Base-by-base conservation (phyloP, 2,329 filamentous ascomycete genomes). In the Verticillium albo-atrum region DNA sequence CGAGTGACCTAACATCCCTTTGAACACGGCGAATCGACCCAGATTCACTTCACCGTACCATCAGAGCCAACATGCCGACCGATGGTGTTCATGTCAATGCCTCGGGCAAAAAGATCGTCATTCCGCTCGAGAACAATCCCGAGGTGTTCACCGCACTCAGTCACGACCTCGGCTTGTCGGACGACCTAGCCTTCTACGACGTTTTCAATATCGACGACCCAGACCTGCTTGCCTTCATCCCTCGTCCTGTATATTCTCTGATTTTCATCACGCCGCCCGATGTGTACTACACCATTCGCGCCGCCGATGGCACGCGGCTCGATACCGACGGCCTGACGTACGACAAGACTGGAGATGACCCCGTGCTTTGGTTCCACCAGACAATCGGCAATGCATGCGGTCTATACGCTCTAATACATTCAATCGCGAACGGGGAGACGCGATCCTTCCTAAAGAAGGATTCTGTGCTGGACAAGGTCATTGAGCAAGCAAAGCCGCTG, bases 301-400 rank as follows among this genome's bases (percentile, higher is more conserved):
- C 30, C 7, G 30, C 30, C 30, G 30, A 32, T 10, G 30, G 59
- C 14, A 61, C 59, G 20, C 59, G 26, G 35, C 27, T 59, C 61
- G 62, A 56, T 5, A 61, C 64, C 14, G 57, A 69, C 5, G 63
- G 67, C 10, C 35, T 71, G 30, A 71, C 70, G 1, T 77, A 77
- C 63, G 30, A 32, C 30, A 32, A 32, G 30, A 32, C 30, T 9
- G 30, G 30, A 9, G 30, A 32, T 32, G 89, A 93, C 66, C 84
- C 89, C 6, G 85, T 93, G 1, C 77, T 91, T 20, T 96, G 91
- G 91, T 95, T 92, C 76, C 88, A 88, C 68, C 91, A 96, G 73
- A 95, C 90, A 0, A 95, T 96, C 67, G 84, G 86, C 60, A 89
- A 95, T 70, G 89, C 91, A 1, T 96, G 91, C 70, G 91, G 91